Conservation (phyloP, 1,284 basidiomycete genomes). For the Somion occarium region DNA sequence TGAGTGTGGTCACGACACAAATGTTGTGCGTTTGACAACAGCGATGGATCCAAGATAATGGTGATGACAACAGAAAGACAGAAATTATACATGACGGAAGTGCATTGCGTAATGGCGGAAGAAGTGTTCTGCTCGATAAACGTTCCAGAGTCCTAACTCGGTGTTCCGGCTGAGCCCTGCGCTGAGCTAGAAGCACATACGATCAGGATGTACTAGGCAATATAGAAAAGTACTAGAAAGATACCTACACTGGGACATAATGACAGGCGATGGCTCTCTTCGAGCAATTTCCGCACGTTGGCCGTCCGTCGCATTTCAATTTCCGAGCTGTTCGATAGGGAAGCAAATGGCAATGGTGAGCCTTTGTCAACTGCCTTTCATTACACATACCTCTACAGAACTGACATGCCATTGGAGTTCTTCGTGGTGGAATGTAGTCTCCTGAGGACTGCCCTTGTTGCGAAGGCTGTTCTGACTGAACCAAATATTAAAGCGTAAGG, state of each 20-base stretch:
- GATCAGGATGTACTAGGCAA: neutral
- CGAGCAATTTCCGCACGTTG: neutral
- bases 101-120: too few relatives aligned
- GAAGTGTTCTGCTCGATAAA: too few relatives aligned
- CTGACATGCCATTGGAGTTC: neutral
- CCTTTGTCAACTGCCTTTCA: neutral
- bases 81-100: neutral
- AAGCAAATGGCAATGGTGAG: neutral
- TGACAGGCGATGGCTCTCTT: neutral
- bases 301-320: neutral
- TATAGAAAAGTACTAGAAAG: neutral
- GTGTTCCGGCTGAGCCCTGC: neutral
- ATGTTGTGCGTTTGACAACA: too few relatives aligned
- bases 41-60: neutral
- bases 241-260: neutral
- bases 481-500: neutral
- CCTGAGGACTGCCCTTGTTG: neutral
- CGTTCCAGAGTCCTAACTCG: neutral
- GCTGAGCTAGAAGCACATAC: neutral
- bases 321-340: neutral
- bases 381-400: neutral
- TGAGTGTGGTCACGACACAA: too few relatives aligned
- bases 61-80: neutral
- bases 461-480: neutral
- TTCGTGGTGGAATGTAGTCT: neutral